A percentile compares a stretch with the other conserved stretches of the same genome.
Evolutionary conservation across 2,329 filamentous ascomycete genomes (phyloP).

Genomic region (Colletotrichum ledebouriae): DNA sequence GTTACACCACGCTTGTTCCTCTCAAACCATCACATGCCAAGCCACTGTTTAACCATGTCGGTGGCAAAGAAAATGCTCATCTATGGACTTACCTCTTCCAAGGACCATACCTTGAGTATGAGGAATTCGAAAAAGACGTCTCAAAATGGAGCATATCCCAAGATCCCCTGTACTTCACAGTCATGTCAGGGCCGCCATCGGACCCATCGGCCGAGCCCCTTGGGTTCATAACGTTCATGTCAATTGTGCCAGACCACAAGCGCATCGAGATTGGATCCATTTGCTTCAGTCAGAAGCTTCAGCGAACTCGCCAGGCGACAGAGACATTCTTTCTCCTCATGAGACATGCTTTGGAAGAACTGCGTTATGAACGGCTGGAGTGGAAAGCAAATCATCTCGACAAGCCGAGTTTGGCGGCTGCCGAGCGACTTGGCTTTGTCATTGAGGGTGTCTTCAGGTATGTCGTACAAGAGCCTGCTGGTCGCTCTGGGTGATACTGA

Average conservation of each 20-base stretch:
- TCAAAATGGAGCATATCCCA: too few relatives aligned
- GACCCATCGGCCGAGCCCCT: constrained; percentile 51
- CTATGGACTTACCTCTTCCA: constrained; percentile 54
- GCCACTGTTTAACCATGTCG: constrained; percentile 51
- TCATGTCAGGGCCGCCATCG: constrained; percentile 52
- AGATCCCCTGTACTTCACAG: constrained; percentile 60
- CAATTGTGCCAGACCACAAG: constrained; percentile 61
- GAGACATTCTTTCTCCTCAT: constrained; percentile 71
- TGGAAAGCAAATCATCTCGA: constrained; percentile 76
- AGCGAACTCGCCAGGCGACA: constrained; percentile 68
- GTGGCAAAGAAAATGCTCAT: constrained; percentile 48
- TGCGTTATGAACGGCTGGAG: constrained; percentile 70
- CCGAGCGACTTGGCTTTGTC: constrained; percentile 68
- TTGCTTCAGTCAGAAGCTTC: constrained; percentile 63
- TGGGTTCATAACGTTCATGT: constrained; percentile 60
- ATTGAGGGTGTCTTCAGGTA: constrained; percentile 71
- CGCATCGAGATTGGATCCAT: constrained; percentile 71
- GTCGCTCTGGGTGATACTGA: too few relatives aligned
- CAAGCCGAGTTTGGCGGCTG: constrained; percentile 65
- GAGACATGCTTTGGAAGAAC: constrained; percentile 56
- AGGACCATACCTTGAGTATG: constrained; percentile 44
- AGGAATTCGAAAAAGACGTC: constrained; percentile 43
- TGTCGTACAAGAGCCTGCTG: too few relatives aligned
- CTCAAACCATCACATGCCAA: constrained; percentile 47
- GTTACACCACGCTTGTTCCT: constrained; percentile 50